Evolutionary conservation across 169 alveolate species (phyloP), one percentile per base, ranked within the genome.

Genomic region (Plasmodium cynomolgi): DNA sequence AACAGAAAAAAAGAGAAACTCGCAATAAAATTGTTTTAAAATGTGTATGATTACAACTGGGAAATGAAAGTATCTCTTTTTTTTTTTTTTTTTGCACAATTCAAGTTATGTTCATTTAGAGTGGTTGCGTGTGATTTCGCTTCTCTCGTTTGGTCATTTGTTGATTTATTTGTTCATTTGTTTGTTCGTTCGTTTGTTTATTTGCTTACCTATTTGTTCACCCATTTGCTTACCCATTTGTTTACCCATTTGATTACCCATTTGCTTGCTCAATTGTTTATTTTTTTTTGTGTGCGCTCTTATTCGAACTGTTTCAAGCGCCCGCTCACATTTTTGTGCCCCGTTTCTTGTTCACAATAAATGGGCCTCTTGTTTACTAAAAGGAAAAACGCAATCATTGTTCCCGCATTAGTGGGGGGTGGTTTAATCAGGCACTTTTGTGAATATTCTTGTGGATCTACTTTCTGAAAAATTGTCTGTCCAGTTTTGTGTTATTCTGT

Each of bases 391-490:
- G n/a, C n/a, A 68, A 68, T 20, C 37, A 20, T 29, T 68, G 31
- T 68, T 23, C 31, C 77, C 33, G 31, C 37, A 26, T 68, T 68
- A 26, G n/a, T 68, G 39, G 31, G 31, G 77, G 37, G 3, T 84
- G 31, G 47, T 41, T 84, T 84, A 84, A 84, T 29, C 31, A n/a
- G 92, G 92, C 83, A 84, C 73, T 72, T 84, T 71, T 72, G 73
- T 84, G 84, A 75, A 84, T 71, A 84, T 84, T 68, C 13, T 37
- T 23, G 26, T 3, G 20, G 23, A 23, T 13, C 41, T 41, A 31
- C 71, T 82, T 54, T 7, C 9, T 50, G 72, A 82, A 84, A 26
- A 15, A n/a, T 68, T 71, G 26, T n/a, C 72, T 56, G 91, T 83
- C 15, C 47, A 71, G 77, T 56, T 31, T 84, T 54, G 54, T 72